Evolutionary conservation across 305 asterid genomes (phyloP), one percentile per base, ranked within the genome.

Genomic region (Fraxinus velutina): DNA sequence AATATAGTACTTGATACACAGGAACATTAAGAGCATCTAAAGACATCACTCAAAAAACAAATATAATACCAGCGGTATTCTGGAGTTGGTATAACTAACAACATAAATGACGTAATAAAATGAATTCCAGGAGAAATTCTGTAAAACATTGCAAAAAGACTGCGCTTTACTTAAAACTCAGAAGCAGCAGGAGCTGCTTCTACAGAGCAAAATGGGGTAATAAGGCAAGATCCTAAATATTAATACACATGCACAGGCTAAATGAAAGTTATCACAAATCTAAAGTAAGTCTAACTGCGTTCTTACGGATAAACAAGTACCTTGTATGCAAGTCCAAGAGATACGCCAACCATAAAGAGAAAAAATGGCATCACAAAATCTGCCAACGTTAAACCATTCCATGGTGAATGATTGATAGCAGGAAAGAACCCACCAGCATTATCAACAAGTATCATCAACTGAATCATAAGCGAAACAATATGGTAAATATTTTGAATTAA

Each of bases 301-400:
- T 8, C 22, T 22, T 50, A 75, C 1, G 12, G 64, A 8, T 15
- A 27, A 70, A 32, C 33, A 75, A 52, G 60, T 83, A 92, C 97
- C 97, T 92, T 92, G 80, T 88, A 91, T 70, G 87, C 95, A 76
- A 92, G 95, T 73, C 86, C 93, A 75, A 92, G 91, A 6, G 97
- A 91, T 34, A 91, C 86, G 32, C 97, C 97, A 82, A 91, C 97
- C 90, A 91, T 90, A 83, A 91, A 92, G 78, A 92, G 92, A 85
- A 92, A 92, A 89, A 92, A 90, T 27, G 97, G 97, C 93, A 92
- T 89, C 75, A 92, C 97, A 55, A 89, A 83, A 89, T 92, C 97
- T 9, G 97, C 97, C 62, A 92, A 87, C 27, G 97, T 92, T 85
- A 92, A 77, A 66, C 97, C 97, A 73, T 90, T 82, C 97, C 97